Percentiles rank a stretch among this genome's conserved stretches.
Evolutionary conservation across 2,329 filamentous ascomycete species (phyloP).

Genomic region (Fusarium fracticaudum): DNA sequence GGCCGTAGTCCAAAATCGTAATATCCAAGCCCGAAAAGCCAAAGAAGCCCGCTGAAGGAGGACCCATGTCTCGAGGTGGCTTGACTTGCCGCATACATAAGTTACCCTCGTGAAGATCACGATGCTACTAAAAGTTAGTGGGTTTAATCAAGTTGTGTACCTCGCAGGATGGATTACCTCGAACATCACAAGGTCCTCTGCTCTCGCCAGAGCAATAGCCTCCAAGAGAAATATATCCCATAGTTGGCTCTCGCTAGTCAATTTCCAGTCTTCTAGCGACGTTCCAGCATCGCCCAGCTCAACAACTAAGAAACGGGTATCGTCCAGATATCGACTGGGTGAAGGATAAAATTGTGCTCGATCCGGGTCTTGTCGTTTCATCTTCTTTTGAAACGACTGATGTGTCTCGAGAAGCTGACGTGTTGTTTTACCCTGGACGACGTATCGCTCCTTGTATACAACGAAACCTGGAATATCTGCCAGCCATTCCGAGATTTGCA

Average conservation of each 20-base stretch:
- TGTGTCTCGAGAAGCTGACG: constrained; percentile 67
- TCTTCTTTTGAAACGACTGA: constrained; percentile 63
- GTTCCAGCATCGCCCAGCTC: constrained; percentile 71
- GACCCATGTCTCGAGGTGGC: constrained; percentile 46
- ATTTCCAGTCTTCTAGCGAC: constrained; percentile 67
- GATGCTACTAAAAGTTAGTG: constrained; percentile 57
- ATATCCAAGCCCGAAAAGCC: constrained; percentile 70
- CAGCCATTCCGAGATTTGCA: constrained; percentile 71
- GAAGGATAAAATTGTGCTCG: constrained; percentile 70
- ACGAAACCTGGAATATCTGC: constrained; percentile 73
- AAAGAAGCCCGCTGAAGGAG: constrained; percentile 53
- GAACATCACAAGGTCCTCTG: constrained; percentile 67
- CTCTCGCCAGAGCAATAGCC: constrained; percentile 67
- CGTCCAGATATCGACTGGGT: constrained; percentile 66
- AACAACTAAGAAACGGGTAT: constrained; percentile 68
- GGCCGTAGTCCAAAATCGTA: constrained; percentile 72
- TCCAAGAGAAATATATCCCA: constrained; percentile 73
- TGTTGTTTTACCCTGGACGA: constrained; percentile 66
- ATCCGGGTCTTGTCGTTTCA: constrained; percentile 65
- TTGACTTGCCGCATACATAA: constrained; percentile 63
- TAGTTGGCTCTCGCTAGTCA: constrained; percentile 60
- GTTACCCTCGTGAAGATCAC: constrained; percentile 73
- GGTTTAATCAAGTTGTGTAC: too few species aligned
- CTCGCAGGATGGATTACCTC: constrained; percentile 56
- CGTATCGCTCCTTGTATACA: constrained; percentile 71